Evolutionary conservation across 169 alveolate species (phyloP), one percentile per base, ranked within the genome.

Genomic region (Plasmodium gonderi): DNA sequence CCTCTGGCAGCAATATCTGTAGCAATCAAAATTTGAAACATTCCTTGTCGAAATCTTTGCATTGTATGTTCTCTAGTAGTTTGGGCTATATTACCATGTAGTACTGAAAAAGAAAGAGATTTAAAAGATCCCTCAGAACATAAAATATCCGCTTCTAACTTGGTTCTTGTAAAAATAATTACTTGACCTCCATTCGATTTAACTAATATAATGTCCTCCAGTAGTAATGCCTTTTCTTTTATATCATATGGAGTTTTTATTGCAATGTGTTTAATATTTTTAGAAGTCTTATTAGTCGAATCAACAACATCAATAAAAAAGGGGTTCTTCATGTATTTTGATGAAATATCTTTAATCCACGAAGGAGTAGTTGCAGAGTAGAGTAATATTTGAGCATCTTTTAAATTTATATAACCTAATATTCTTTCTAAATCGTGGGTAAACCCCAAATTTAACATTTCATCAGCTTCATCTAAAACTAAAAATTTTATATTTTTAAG

Each of bases 381-480:
- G 47, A 96, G 64, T 47, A 96, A 94, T 33, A 94, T 91, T 49
- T 96, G 98, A 0, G 78, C 94, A 3, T 82, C 49, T 6, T 92
- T 94, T 47, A 75, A 69, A 67, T 75, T 67, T 29, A 95, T 79
- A 74, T 76, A 92, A 83, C 98, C 81, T 90, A 97, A 31, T 33
- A 98, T 98, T 91, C 97, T 94, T 89, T 97, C 98, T 94, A 98
- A 93, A 94, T 98, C 98, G 67, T 96, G 96, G 79, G 98, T 98
- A 95, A 99, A 98, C 47, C 99, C 99, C 98, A 98, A 96, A 92
- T 99, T 99, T 49, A 99, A 95, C 91, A 99, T 96, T 85, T 99
- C 97, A 94, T 99, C 99, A 11, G 99, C 99, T 91, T 99, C 99
- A 96, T 99, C 99, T 42, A 99, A 94, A 9, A 99, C 98, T 54